Conservation (phyloP, 257 asterid genomes). For the Solanum bukasovii region DNA sequence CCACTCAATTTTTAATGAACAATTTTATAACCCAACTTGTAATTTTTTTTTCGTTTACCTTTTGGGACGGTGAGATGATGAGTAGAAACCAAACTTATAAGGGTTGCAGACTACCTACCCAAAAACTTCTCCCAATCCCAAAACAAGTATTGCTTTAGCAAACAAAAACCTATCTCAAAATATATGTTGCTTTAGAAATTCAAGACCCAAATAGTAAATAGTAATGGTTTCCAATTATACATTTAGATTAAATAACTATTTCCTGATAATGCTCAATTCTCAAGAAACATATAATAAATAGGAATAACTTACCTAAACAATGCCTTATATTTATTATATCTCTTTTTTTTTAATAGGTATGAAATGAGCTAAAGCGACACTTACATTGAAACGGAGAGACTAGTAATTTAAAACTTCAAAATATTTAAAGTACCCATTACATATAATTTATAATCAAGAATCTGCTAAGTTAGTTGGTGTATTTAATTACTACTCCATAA, state of each 20-base stretch:
- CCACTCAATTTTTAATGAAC: background rate
- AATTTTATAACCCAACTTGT: background rate
- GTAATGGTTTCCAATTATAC: background rate
- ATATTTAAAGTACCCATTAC: background rate
- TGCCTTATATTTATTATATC: background rate
- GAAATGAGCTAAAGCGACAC: background rate
- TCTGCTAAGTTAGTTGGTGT: background rate
- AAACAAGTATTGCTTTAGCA: background rate
- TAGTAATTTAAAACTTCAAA: background rate
- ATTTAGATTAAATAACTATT: background rate
- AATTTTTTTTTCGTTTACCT: background rate
- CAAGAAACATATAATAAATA: no score
- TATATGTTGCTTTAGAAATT: background rate
- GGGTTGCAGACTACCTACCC: background rate
- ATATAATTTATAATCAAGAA: background rate
- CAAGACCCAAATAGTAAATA: background rate
- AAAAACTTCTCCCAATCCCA: background rate
- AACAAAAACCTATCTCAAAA: background rate
- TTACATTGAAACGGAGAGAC: background rate
- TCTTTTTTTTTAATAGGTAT: no score
- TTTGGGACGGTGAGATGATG: background rate
- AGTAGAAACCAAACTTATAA: background rate
- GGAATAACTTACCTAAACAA: no score
- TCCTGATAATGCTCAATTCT: no score
- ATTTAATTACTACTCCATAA: background rate